Evolutionary conservation across 2,329 filamentous ascomycete species (phyloP).

Genomic region (Colletotrichum brevisporum): DNA sequence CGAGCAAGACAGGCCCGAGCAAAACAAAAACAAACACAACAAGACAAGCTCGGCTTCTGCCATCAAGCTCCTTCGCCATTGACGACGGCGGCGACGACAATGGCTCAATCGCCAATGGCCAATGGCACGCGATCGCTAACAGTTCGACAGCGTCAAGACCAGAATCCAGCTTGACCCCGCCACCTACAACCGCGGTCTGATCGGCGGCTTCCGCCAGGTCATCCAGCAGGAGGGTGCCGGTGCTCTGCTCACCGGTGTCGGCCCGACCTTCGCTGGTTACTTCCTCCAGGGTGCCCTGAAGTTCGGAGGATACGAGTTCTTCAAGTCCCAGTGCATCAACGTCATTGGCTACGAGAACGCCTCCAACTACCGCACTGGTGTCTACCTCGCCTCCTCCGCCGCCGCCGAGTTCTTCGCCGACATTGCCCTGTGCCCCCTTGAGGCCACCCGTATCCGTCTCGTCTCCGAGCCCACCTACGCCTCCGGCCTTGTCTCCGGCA

Average conservation of each 20-base stretch:
- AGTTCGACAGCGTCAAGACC: conserved; percentile 83
- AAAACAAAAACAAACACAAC: background rate
- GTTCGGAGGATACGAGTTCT: conserved; percentile 95
- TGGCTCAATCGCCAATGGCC: too few species aligned
- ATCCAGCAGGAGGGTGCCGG: conserved; percentile 87
- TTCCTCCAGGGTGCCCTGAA: conserved; percentile 96
- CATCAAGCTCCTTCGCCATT: conserved; percentile 3
- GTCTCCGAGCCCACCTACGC: conserved; percentile 91
- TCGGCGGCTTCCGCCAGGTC: conserved; percentile 90
- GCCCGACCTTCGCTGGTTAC: conserved; percentile 90
- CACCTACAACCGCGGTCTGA: conserved; percentile 90
- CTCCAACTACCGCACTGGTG: conserved; percentile 82
- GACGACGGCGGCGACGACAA: background rate
- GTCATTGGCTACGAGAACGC: conserved; percentile 82
- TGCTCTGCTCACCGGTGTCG: conserved; percentile 87
- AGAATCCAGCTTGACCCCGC: conserved; percentile 92
- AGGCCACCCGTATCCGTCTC: conserved; percentile 94
- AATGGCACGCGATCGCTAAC: conserved; percentile 16
- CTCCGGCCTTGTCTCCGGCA: conserved; percentile 82
- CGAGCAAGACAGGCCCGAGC: conserved; percentile 6
- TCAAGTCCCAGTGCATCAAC: conserved; percentile 94
- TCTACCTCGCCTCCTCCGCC: conserved; percentile 82
- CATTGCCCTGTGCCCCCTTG: conserved; percentile 89
- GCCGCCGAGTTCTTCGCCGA: conserved; percentile 80
- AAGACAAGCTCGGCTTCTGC: conserved; percentile 4